Conservation (phyloP, 495 filamentous ascomycete species). For the Geoglossum glabrum region DNA sequence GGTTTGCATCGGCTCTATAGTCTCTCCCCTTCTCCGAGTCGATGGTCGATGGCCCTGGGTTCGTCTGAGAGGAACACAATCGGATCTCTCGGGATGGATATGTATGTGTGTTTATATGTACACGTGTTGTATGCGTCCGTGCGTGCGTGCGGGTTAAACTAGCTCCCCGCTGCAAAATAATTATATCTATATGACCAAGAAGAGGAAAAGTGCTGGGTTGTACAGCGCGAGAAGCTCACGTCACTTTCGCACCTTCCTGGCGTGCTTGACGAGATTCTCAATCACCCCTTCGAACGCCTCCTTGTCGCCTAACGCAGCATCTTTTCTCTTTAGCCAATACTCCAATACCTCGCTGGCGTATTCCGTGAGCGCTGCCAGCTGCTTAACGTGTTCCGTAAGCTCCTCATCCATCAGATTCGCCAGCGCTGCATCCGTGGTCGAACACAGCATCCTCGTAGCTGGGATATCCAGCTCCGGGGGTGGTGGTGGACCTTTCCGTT, state of each 20-base stretch:
- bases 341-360: constrained; percentile 59
- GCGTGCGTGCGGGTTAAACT: no score
- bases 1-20: neutral
- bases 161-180: no score
- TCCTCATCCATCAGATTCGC: constrained; percentile 55
- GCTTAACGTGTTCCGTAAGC: constrained; percentile 49
- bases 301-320: constrained; percentile 71
- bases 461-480: constrained; percentile 65
- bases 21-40: no score
- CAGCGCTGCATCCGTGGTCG: constrained; percentile 66
- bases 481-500: constrained; percentile 35
- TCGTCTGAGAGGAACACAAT: no score
- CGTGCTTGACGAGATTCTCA: constrained; percentile 92
- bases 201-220: no score
- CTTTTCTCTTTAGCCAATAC: constrained; percentile 72
- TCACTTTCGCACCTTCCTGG: constrained; percentile 62
- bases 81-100: no score
- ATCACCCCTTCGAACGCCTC: constrained; percentile 96
- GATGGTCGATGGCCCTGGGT: no score
- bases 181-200: no score
- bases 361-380: constrained; percentile 43
- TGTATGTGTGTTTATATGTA: no score
- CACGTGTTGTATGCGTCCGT: no score
- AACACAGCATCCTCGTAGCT: constrained; percentile 54
- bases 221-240: neutral